Percentiles rank a stretch among this genome's conserved stretches.
These are phyloP conservation scores for Pseudodiploospora longispora DNA, from an alignment of 2,329 filamentous ascomycete genomes.

Conservation along the genomic window DNA sequence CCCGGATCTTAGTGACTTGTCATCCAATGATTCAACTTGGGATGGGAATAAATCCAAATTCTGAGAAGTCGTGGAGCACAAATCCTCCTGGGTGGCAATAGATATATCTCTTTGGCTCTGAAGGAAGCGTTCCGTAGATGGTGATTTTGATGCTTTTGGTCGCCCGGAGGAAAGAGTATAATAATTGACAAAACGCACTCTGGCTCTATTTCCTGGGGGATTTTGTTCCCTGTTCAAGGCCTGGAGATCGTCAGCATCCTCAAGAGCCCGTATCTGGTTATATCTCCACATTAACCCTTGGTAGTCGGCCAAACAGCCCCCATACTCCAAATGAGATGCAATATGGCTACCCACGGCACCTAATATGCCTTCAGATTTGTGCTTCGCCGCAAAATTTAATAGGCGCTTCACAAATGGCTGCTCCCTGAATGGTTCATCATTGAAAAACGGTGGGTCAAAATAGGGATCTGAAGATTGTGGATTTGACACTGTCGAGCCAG, in stretches of 20 bases:
- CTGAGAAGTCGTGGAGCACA: too few relatives aligned
- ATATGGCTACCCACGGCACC: conserved; percentile 66
- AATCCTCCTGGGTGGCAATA: too few relatives aligned
- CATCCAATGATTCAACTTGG: too few relatives aligned
- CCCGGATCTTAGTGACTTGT: too few relatives aligned
- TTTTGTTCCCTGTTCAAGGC: conserved; percentile 11
- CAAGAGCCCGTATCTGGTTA: conserved; percentile 57
- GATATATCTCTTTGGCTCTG: conserved; percentile 5
- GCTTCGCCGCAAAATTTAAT: conserved; percentile 73
- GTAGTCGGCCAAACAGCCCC: conserved; percentile 71
- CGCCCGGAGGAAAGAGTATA: conserved; percentile 79
- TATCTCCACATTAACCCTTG: conserved; percentile 63
- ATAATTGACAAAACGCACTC: conserved; percentile 80
- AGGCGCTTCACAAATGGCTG: conserved; percentile 61
- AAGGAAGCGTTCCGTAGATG: conserved; percentile 2
- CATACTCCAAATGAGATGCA: conserved; percentile 76
- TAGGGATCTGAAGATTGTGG: conserved; percentile 43
- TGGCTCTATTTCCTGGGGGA: conserved; percentile 24
- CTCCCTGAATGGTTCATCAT: conserved; percentile 63
- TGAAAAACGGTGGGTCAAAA: conserved; percentile 68
- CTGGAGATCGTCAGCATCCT: conserved; percentile 56
- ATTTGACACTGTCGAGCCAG: conserved; percentile 8
- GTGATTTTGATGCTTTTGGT: conserved; percentile 37
- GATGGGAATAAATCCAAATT: too few relatives aligned
- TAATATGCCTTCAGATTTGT: conserved; percentile 60